Evolutionary conservation across 805 yeast species (phyloP).

Genomic region (Tetrapisispora arboricola): DNA sequence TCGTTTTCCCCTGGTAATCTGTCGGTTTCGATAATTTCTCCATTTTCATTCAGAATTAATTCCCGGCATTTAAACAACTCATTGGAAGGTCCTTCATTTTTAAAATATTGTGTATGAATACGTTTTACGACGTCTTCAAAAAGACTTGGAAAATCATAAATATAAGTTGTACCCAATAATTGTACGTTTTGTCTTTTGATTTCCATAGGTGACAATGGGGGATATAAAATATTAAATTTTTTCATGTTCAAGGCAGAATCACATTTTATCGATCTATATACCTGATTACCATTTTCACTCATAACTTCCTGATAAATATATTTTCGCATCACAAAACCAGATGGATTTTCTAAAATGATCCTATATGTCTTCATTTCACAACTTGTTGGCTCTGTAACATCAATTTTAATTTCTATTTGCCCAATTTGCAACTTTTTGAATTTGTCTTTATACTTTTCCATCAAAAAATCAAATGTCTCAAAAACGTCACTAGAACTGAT

Average conservation of each 20-base stretch:
- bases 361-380: conserved; percentile 91
- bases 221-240: conserved; percentile 89
- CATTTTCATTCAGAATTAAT: conserved; percentile 70
- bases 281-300: conserved; percentile 89
- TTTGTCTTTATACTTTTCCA: conserved; percentile 94
- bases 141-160: conserved; percentile 96
- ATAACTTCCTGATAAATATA: conserved; percentile 90
- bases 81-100: conserved; percentile 40
- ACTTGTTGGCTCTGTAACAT: conserved; percentile 78
- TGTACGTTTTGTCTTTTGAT: conserved; percentile 98
- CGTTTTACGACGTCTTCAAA: conserved; percentile 85
- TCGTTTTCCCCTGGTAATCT: conserved; percentile 94
- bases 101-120: conserved; percentile 65
- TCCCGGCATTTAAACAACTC: conserved; percentile 67
- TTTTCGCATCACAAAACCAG: conserved; percentile 94
- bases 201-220: conserved; percentile 94
- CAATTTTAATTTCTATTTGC: conserved; percentile 94
- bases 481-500: conserved; percentile 92
- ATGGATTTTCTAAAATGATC: conserved; percentile 90
- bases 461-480: conserved; percentile 93
- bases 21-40: conserved; percentile 70
- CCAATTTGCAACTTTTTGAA: conserved; percentile 93
- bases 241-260: conserved; percentile 98
- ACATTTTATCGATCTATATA: conserved; percentile 90
- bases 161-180: conserved; percentile 95